Evolutionary conservation across 2,329 filamentous ascomycete species (phyloP).

Genomic region (Neophaeococcomyces mojaviensis): DNA sequence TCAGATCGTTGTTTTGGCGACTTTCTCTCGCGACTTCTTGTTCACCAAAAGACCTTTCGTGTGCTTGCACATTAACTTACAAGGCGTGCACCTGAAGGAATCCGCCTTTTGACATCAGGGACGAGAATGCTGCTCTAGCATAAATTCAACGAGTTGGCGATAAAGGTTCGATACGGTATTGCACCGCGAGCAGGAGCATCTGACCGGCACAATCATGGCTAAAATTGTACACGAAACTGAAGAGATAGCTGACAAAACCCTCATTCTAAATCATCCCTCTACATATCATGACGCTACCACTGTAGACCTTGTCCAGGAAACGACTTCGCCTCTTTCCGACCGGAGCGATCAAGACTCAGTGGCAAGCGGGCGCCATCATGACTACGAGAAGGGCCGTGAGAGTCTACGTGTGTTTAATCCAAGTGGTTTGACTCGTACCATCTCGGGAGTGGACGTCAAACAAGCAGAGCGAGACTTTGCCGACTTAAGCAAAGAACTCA

Average conservation of each 20-base stretch:
- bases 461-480: constrained; percentile 37
- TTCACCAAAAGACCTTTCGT: no score
- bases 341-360: constrained; percentile 3
- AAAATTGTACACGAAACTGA: not conserved
- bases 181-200: not conserved
- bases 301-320: constrained; percentile 7
- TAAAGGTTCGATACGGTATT: no score
- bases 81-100: no score
- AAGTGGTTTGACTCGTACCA: constrained; percentile 27
- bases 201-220: not conserved
- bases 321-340: not conserved
- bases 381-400: constrained; percentile 11
- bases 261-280: constrained; percentile 12
- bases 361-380: not conserved
- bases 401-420: constrained; percentile 22
- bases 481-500: constrained; percentile 34
- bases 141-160: not conserved
- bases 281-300: constrained; percentile 13
- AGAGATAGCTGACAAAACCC: constrained; percentile 7
- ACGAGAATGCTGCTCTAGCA: not conserved
- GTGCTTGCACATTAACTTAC: no score
- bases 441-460: constrained; percentile 39
- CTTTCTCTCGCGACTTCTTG: no score
- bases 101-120: no score
- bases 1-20: no score